Evolutionary conservation across 768 basidiomycete species (phyloP).

Genomic region (Clavulina sp.): DNA sequence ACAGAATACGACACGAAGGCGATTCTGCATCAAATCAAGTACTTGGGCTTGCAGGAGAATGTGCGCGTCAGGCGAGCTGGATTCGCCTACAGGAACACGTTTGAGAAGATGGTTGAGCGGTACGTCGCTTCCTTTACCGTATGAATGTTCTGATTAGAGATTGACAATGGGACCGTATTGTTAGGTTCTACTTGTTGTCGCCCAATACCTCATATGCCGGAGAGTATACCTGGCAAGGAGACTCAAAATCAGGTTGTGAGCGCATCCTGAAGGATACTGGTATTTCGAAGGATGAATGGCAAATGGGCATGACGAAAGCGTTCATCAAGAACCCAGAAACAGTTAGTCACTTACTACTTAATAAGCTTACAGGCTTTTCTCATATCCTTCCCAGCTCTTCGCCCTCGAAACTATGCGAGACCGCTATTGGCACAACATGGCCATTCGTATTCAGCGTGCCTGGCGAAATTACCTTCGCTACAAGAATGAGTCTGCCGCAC

Average conservation of each 20-base stretch:
- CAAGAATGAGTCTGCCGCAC: constrained; percentile 83
- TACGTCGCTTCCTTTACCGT: constrained; percentile 8
- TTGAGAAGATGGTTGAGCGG: constrained; percentile 97
- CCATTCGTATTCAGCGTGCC: constrained; percentile 84
- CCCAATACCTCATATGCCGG: constrained; percentile 94
- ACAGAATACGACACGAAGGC: constrained; percentile 90
- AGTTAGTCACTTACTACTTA: constrained; percentile 22
- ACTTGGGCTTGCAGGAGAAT: constrained; percentile 95
- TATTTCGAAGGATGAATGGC: constrained; percentile 95
- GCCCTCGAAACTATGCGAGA: constrained; percentile 98
- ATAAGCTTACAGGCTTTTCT: background rate
- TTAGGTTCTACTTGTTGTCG: constrained; percentile 77
- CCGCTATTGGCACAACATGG: constrained; percentile 99
- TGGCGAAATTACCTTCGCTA: constrained; percentile 93
- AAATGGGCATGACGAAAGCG: constrained; percentile 96
- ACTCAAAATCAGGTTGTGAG: constrained; percentile 79
- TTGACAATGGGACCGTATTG: no score
- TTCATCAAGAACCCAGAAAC: constrained; percentile 99
- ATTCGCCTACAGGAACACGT: constrained; percentile 95
- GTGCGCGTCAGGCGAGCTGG: constrained; percentile 94
- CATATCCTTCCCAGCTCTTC: constrained; percentile 46
- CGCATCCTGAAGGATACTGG: constrained; percentile 89
- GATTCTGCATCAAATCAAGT: constrained; percentile 97
- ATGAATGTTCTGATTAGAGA: background rate
- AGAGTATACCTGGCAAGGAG: constrained; percentile 93